Evolutionary conservation across 495 filamentous ascomycete species (phyloP).

Genomic region (Tuber umbilicatum): DNA sequence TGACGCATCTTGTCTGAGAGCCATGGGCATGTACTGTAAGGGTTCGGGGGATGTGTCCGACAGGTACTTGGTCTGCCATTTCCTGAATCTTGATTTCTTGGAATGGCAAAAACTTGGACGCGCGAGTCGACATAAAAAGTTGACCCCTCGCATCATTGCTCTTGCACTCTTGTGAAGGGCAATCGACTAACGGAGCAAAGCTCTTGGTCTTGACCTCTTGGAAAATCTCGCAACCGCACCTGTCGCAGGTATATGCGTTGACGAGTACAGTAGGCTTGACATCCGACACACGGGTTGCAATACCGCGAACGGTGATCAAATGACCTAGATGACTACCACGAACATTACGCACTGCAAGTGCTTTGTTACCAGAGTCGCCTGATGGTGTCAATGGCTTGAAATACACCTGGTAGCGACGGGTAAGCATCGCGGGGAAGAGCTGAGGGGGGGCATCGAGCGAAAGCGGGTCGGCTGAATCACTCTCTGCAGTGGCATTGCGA

Average conservation of each 20-base stretch:
- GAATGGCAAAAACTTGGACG: slow-evolving; percentile 94
- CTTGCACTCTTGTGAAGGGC: slow-evolving; percentile 79
- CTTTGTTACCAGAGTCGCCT: slow-evolving; percentile 62
- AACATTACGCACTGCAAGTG: slow-evolving; percentile 86
- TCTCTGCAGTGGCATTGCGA: slow-evolving; percentile 70
- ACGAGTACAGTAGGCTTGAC: slow-evolving; percentile 97
- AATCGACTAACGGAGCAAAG: slow-evolving; percentile 75
- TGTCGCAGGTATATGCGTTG: slow-evolving; percentile 94
- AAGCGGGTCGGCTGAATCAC: slow-evolving; percentile 42
- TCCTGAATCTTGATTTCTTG: slow-evolving; percentile 99
- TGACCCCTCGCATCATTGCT: slow-evolving; percentile 88
- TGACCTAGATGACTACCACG: slow-evolving; percentile 84
- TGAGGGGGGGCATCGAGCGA: slow-evolving; percentile 44
- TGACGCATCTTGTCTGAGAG: slow-evolving; percentile 72
- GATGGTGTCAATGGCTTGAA: slow-evolving; percentile 82
- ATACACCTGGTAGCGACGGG: slow-evolving; percentile 85
- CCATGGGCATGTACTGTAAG: slow-evolving; percentile 88
- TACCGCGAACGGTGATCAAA: slow-evolving; percentile 90
- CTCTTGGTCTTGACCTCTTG: slow-evolving; percentile 89
- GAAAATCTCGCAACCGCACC: slow-evolving; percentile 94
- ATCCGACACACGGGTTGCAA: slow-evolving; percentile 90
- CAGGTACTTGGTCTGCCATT: slow-evolving; percentile 94
- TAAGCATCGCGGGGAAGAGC: slow-evolving; percentile 84
- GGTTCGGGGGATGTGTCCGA: slow-evolving; percentile 89
- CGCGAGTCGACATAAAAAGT: slow-evolving; percentile 83